Evolutionary conservation across 2,329 filamentous ascomycete genomes (phyloP).

Genomic region (Fusarium gaditjirri): DNA sequence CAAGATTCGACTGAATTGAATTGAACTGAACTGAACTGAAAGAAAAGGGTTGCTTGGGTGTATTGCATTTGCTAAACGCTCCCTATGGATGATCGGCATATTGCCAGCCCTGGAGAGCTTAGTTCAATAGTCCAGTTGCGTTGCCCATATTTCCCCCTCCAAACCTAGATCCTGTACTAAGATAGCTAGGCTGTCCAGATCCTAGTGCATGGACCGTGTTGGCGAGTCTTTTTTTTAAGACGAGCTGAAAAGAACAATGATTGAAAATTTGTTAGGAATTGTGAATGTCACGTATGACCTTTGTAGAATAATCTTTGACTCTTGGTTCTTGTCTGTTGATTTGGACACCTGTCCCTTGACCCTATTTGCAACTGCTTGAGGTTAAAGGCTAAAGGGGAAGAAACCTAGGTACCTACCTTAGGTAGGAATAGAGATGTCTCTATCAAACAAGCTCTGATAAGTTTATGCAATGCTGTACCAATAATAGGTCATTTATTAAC

Average conservation of each 20-base stretch:
- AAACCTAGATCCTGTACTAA: not conserved
- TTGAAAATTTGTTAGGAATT: not conserved
- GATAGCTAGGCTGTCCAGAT: not conserved
- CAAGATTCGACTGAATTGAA: not conserved
- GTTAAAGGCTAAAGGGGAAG: not conserved
- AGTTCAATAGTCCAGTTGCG: not conserved
- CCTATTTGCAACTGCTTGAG: not conserved
- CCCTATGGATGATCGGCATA: slow-evolving; percentile 5
- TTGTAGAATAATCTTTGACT: not conserved
- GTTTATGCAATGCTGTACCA: not conserved
- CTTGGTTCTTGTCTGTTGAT: slow-evolving; percentile 5
- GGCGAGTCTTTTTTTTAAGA: not conserved
- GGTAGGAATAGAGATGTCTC: not conserved
- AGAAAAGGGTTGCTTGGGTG: not conserved
- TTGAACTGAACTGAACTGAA: not conserved
- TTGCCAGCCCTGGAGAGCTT: not conserved
- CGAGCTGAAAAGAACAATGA: not conserved
- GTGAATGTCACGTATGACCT: not conserved
- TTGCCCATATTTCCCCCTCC: not conserved
- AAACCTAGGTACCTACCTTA: no score
- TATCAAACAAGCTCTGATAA: not conserved
- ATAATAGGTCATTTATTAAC: not conserved
- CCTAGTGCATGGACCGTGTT: slow-evolving; percentile 7
- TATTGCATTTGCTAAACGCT: not conserved
- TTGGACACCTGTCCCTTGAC: not conserved